Base-by-base conservation (phyloP, 2,329 filamentous ascomycete species). In the Tolypocladium tundrense region DNA sequence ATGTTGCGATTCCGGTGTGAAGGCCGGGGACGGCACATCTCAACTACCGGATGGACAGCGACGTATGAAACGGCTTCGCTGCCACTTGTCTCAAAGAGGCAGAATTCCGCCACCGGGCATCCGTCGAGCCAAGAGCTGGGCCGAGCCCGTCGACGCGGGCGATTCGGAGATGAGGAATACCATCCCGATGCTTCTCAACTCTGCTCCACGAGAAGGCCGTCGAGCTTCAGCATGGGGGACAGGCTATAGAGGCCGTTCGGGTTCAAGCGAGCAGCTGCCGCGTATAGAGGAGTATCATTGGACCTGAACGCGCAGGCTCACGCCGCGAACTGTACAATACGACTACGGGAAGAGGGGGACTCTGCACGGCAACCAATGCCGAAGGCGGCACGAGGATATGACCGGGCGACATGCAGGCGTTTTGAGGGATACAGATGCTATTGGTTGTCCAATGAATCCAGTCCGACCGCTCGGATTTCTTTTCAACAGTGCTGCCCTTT, bases 1-100 rank as follows among this genome's bases (percentile, higher is more conserved):
- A 68, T 10, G 55, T 61, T 21, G 53, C 54, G 11, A 63, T 64
- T 40, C 59, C 65, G 9, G 57, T 63, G 19, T 60, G 51, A 55
- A 35, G 33, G 31, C 19, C 31, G 13, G 19, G 31, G 31, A 52
- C 14, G 19, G 10, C 48, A 33, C 45, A 8, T 13, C 13, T 11
- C 16, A 35, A 13, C 31, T 7, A 51, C 16, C 16, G 21, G 31
- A 21, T 14, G 5, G 48, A 35, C 48, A n/a, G 8, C 9, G 31
- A 21, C 19, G 31, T 13, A 10, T 11, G 19, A 14, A 13, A n/a
- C 9, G 16, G 9, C 48, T n/a, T 51, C 31, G 31, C 24, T 48
- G 43, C 24, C 24, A 16, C 24, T 19, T 6, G 5, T 51, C 5
- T 8, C 31, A 11, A 8, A 3, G 48, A 37, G 19, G 16, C 31